A percentile compares a stretch with the other conserved stretches of the same genome.
phyloP scores from a whole-genome alignment of 495 filamentous ascomycete genomes.

The Barbatosphaeria neglecta region DNA sequence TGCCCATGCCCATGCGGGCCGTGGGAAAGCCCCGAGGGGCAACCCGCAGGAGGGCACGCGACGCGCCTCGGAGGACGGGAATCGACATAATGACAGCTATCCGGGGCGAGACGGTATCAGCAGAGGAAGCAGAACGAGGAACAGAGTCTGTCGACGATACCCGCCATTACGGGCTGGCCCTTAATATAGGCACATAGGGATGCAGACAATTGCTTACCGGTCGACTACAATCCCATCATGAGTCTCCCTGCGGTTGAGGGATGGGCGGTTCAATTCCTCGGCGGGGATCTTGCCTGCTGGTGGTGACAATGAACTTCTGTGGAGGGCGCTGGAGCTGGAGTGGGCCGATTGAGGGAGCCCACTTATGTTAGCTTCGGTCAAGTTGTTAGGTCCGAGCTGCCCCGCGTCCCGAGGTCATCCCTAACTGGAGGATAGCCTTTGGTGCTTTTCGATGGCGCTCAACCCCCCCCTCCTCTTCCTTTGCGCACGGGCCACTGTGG shows the following conservation, averaged over 20 bases:
- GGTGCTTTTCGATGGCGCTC: no score
- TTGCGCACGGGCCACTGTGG: neutral
- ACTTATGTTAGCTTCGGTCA: no score
- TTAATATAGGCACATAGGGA: neutral
- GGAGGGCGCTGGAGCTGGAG: no score
- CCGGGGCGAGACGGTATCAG: neutral
- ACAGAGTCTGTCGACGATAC: neutral
- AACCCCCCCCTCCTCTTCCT: no score
- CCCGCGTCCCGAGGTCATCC: no score
- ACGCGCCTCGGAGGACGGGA: conserved; percentile 12
- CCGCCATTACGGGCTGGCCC: no score
- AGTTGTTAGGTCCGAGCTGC: neutral
- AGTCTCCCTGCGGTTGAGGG: neutral
- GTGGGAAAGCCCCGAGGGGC: conserved; percentile 5
- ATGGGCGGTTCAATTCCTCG: neutral
- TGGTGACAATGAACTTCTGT: no score
- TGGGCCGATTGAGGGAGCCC: no score
- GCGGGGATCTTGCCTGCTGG: neutral
- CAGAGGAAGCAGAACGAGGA: neutral
- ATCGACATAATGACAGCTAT: conserved; percentile 8
- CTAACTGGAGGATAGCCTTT: no score
- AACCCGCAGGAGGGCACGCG: conserved; percentile 16
- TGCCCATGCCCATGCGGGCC: conserved; percentile 11
- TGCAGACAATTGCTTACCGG: neutral
- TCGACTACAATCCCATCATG: neutral